These are phyloP conservation scores for Mucor piriformis DNA, from an alignment of 371 early-diverging fungal genomes.

Conservation along the genomic window DNA sequence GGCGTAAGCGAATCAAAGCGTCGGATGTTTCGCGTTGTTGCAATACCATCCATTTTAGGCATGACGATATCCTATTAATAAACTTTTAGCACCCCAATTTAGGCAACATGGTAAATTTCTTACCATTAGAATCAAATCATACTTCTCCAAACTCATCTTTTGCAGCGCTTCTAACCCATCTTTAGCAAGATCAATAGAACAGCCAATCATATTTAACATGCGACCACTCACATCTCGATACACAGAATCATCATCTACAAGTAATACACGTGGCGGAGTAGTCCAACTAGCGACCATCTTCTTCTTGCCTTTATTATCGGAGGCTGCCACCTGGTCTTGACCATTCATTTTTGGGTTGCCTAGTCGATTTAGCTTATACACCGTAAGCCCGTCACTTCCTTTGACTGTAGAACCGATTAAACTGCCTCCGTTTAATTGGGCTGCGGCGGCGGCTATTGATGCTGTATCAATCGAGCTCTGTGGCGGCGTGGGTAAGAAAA, in stretches of 20 bases:
- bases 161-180: constrained; percentile 77
- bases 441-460: constrained; percentile 20
- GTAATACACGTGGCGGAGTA: constrained; percentile 69
- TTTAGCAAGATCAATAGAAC: constrained; percentile 70
- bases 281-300: constrained; percentile 53
- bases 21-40: constrained; percentile 75
- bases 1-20: constrained; percentile 74
- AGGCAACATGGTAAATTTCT: no score
- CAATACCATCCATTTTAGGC: constrained; percentile 79
- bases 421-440: constrained; percentile 21
- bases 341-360: not conserved
- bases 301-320: constrained; percentile 25
- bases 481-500: constrained; percentile 19
- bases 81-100: not conserved
- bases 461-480: constrained; percentile 12
- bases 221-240: constrained; percentile 67
- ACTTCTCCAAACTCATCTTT: constrained; percentile 63
- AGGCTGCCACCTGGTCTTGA: not conserved
- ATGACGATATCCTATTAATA: constrained; percentile 71
- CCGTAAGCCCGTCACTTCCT: constrained; percentile 1
- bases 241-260: constrained; percentile 80
- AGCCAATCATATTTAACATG: constrained; percentile 72
- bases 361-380: not conserved
- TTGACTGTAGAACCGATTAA: constrained; percentile 19
- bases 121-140: constrained; percentile 84